Percentiles rank a stretch among this genome's conserved stretches.
These are phyloP conservation scores for Gryganskiella cystojenkinii DNA, from an alignment of 192 early-diverging fungal species.

Conservation along the genomic window DNA sequence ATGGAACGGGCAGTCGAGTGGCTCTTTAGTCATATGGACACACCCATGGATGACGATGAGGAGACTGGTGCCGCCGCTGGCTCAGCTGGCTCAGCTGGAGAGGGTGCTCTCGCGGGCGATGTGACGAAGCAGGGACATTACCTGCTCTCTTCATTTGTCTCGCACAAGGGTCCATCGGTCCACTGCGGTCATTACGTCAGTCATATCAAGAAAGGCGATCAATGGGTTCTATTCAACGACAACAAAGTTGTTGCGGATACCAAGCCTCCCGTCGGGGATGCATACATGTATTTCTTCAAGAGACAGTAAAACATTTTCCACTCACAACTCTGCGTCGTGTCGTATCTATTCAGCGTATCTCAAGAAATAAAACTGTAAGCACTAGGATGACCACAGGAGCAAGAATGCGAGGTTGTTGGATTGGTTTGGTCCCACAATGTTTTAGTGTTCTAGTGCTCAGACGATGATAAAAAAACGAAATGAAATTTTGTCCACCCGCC, in stretches of 20 bases:
- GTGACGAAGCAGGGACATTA: slow-evolving; percentile 65
- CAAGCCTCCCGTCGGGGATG: slow-evolving; percentile 69
- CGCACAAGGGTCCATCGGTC: slow-evolving; percentile 95
- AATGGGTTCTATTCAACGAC: slow-evolving; percentile 97
- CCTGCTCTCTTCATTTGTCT: slow-evolving; percentile 83
- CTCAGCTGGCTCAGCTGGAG: slow-evolving; percentile 17
- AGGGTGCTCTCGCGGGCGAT: slow-evolving; percentile 40
- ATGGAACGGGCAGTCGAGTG: slow-evolving; percentile 95
- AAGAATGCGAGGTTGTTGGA: too few relatives aligned
- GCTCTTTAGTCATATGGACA: slow-evolving; percentile 90
- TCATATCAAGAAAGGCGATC: slow-evolving; percentile 74
- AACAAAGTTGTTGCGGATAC: slow-evolving; percentile 88
- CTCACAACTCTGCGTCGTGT: too few relatives aligned
- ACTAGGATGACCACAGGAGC: too few relatives aligned
- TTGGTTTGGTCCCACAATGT: too few relatives aligned
- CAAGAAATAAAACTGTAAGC: too few relatives aligned
- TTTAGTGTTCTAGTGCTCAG: too few relatives aligned
- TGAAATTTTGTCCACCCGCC: too few relatives aligned
- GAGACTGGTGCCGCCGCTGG: background rate
- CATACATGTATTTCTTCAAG: slow-evolving; percentile 79
- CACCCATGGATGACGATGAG: slow-evolving; percentile 60
- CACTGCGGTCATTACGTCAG: slow-evolving; percentile 98
- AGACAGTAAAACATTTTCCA: slow-evolving; percentile 28
- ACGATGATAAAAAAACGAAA: too few relatives aligned
- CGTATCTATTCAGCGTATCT: too few relatives aligned